These are phyloP conservation scores for Lactarius akahatsu DNA, from an alignment of 768 basidiomycete species.

Conservation along the genomic window DNA sequence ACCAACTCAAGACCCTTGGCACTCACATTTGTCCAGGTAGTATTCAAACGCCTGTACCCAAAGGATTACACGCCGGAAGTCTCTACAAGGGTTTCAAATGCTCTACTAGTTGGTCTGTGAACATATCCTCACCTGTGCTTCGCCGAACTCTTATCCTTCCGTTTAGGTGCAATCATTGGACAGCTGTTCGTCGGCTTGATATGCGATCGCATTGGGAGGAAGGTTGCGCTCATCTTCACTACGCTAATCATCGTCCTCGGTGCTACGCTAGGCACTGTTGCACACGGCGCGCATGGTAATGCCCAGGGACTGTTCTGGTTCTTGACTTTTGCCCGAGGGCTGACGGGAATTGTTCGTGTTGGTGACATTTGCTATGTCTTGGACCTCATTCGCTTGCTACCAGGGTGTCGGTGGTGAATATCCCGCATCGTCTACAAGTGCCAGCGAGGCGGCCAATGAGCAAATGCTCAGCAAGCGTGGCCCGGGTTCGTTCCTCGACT, in stretches of 20 bases:
- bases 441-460: constrained; percentile 74
- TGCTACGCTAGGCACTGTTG: constrained; percentile 64
- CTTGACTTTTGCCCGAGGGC: constrained; percentile 66
- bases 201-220: constrained; percentile 74
- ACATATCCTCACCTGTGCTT: constrained; percentile 7
- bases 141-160: constrained; percentile 16
- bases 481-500: constrained; percentile 43
- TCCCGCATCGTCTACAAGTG: constrained; percentile 67
- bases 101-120: constrained; percentile 62
- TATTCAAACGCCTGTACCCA: constrained; percentile 64
- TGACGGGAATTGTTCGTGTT: constrained; percentile 59
- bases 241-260: constrained; percentile 70
- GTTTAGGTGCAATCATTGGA: constrained; percentile 57
- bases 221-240: constrained; percentile 68
- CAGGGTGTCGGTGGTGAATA: constrained; percentile 79
- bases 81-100: constrained; percentile 69
- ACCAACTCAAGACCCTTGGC: constrained; percentile 17
- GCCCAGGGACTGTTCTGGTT: constrained; percentile 69
- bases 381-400: constrained; percentile 7
- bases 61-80: constrained; percentile 56
- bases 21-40: constrained; percentile 44
- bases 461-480: constrained; percentile 58
- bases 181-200: constrained; percentile 63
- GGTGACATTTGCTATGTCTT: neutral
- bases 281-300: constrained; percentile 59